phyloP scores from a whole-genome alignment of 2,329 filamentous ascomycete species.

The Aspergillus ruber region DNA sequence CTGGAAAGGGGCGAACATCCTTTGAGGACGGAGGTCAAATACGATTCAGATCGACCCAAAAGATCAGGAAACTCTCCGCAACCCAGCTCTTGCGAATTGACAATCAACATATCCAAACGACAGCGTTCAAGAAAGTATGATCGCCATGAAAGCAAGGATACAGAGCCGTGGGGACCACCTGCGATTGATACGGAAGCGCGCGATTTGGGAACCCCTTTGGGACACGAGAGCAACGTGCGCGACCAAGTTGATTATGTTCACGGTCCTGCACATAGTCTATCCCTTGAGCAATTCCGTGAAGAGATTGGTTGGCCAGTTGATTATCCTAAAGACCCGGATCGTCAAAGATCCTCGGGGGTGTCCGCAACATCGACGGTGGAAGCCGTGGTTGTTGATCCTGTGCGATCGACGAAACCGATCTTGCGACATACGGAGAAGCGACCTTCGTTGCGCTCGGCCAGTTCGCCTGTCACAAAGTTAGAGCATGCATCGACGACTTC shows the following conservation, averaged over 20 bases:
- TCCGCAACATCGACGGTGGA: slow-evolving; percentile 52
- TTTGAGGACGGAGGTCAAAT: background rate
- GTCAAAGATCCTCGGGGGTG: slow-evolving; percentile 42
- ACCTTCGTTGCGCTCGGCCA: slow-evolving; percentile 44
- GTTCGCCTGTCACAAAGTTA: slow-evolving; percentile 39
- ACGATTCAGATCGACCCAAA: background rate
- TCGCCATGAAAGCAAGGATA: background rate
- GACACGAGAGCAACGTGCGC: slow-evolving; percentile 25
- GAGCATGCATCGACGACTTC: slow-evolving; percentile 41
- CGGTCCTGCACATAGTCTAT: slow-evolving; percentile 23
- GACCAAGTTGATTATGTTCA: slow-evolving; percentile 26
- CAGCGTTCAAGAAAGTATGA: background rate
- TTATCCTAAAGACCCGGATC: slow-evolving; percentile 20
- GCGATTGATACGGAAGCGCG: slow-evolving; percentile 7
- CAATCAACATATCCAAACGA: background rate
- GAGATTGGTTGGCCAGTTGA: slow-evolving; percentile 45
- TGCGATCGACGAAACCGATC: slow-evolving; percentile 36
- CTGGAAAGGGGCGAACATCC: background rate
- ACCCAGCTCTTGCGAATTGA: background rate
- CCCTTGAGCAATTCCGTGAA: slow-evolving; percentile 44
- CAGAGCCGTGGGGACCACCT: background rate
- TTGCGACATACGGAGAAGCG: slow-evolving; percentile 52
- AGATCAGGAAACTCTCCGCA: background rate
- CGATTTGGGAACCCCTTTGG: slow-evolving; percentile 16
- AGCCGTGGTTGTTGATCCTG: slow-evolving; percentile 48